Evolutionary conservation across 441 rosid genomes (phyloP).

Genomic region (Hura crepitans): DNA sequence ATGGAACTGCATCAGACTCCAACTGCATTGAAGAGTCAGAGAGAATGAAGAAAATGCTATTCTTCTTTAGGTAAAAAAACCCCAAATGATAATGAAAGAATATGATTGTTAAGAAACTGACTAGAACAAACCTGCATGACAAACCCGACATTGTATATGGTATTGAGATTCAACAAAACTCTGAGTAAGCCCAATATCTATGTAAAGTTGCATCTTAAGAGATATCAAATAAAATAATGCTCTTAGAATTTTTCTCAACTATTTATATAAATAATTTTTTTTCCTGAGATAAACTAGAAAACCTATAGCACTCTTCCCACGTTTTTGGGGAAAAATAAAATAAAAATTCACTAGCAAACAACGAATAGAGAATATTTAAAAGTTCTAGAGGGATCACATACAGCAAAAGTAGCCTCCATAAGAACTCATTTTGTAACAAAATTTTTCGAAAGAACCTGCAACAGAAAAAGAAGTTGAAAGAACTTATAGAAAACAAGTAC

Average conservation of each 20-base stretch:
- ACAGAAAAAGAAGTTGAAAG: too few relatives aligned
- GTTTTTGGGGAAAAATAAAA: not conserved
- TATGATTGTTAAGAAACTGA: constrained; percentile 5
- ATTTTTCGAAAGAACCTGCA: too few relatives aligned
- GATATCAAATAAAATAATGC: not conserved
- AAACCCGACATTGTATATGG: constrained; percentile 11
- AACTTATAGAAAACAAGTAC: too few relatives aligned
- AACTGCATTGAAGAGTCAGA: too few relatives aligned
- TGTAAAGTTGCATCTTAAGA: constrained; percentile 12
- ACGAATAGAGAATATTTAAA: not conserved
- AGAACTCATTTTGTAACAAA: too few relatives aligned
- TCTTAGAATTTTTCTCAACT: not conserved
- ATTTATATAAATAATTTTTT: not conserved
- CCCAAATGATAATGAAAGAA: not conserved
- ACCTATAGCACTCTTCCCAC: not conserved
- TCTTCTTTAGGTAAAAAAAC: not conserved
- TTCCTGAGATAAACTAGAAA: not conserved
- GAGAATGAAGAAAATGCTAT: too few relatives aligned
- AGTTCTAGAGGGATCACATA: not conserved
- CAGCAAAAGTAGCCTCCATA: not conserved
- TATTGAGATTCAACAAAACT: not conserved
- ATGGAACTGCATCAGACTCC: too few relatives aligned
- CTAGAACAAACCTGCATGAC: constrained; percentile 8
- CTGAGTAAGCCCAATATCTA: constrained; percentile 9
- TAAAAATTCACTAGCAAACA: not conserved